phyloP scores from a whole-genome alignment of 192 early-diverging fungal genomes.

The Coemansia furcata region DNA sequence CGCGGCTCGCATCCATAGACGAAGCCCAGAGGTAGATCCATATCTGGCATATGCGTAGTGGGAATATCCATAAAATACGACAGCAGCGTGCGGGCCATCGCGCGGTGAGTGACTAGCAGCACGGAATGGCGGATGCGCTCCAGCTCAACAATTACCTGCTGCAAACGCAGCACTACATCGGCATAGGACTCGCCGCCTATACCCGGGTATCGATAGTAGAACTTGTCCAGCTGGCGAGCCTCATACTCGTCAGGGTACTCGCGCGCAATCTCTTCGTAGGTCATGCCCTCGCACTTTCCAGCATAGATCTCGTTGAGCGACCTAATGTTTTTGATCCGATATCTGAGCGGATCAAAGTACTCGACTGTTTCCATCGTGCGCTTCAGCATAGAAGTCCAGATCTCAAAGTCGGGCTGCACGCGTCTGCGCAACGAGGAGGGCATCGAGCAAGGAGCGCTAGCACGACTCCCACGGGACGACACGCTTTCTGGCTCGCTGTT shows the following conservation, averaged over 20 bases:
- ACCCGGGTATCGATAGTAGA: conserved; percentile 94
- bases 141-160: conserved; percentile 92
- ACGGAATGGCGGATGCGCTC: conserved; percentile 88
- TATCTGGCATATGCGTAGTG: conserved; percentile 73
- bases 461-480: conserved; percentile 3
- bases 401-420: conserved; percentile 38
- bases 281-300: conserved; percentile 76
- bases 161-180: conserved; percentile 92
- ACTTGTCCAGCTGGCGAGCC: conserved; percentile 80
- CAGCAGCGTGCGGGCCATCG: conserved; percentile 85
- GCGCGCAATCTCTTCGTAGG: conserved; percentile 75
- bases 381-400: conserved; percentile 87
- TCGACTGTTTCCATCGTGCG: conserved; percentile 84
- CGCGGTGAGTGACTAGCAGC: conserved; percentile 90
- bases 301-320: conserved; percentile 94
- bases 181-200: conserved; percentile 91
- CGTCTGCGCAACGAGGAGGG: conserved; percentile 9
- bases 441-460: conserved; percentile 7
- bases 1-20: conserved; percentile 79
- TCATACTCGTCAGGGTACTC: conserved; percentile 78
- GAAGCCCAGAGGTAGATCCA: conserved; percentile 78
- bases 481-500: conserved; percentile 40
- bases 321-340: conserved; percentile 76
- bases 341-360: conserved; percentile 72
- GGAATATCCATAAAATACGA: conserved; percentile 87